Evolutionary conservation across 257 asterid species (phyloP), one percentile per base, ranked within the genome.

Genomic region (Plectranthus barbatus): DNA sequence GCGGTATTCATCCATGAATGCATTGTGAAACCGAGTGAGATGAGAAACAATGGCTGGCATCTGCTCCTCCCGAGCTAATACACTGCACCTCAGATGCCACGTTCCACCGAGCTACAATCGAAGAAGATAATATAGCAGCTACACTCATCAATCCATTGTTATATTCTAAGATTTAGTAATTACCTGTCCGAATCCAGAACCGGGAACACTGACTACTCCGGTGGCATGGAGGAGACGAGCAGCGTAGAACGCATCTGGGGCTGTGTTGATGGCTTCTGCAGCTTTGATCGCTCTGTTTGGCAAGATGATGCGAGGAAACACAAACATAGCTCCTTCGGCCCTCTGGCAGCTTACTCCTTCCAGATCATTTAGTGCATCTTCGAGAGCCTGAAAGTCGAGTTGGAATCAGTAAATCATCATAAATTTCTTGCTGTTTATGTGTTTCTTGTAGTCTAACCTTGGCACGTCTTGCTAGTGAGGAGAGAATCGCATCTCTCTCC

Each of bases 311-410:
- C 94, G 68, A 0, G 98, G 98, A 73, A 93, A 90, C 41, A 93
- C 90, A 63, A 89, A 93, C 99, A 93, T 93, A 8, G 99, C 97
- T 53, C 99, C 99, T 76, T 93, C 99, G 17, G 97, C 96, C 67
- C 88, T 78, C 71, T 93, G 87, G 87, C 97, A 90, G 15, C 83
- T 80, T 41, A 93, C 82, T 42, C 97, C 97, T 75, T 93, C 99
- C 62, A 93, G 76, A 61, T 75, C 80, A 62, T 93, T 90, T 1
- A 90, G 69, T 39, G 96, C 99, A 11, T 78, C 94, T 79, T 93
- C 95, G 53, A 93, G 96, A 24, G 77, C 77, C 99, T 93, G 80
- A 48, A 67, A 18, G 37, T 5, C 21, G 54, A 44, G 31, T 26
- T 23, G 13, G 10, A 50, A 76, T 7, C 8, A 49, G 34, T 4